Percentiles rank a stretch among this genome's conserved stretches.
Evolutionary conservation across 257 asterid genomes (phyloP).

Genomic region (Dorcoceras hygrometricum): DNA sequence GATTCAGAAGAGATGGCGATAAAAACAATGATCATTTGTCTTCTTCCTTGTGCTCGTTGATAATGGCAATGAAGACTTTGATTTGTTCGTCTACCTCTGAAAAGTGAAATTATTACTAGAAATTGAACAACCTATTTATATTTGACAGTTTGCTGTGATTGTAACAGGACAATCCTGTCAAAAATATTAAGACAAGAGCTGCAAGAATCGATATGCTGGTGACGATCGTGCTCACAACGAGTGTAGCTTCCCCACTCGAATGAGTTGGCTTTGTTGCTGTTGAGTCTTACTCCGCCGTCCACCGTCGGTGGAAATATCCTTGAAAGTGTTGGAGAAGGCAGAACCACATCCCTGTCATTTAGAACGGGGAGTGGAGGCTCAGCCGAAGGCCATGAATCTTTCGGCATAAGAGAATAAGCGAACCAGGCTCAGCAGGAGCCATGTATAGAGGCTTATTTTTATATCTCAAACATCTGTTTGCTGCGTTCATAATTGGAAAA

Average conservation of each 20-base stretch:
- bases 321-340: constrained; percentile 76
- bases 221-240: constrained; percentile 40
- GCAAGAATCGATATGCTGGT: constrained; percentile 44
- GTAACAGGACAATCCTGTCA: background rate
- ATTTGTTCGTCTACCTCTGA: background rate
- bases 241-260: constrained; percentile 42
- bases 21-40: constrained; percentile 21
- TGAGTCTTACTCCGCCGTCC: constrained; percentile 26
- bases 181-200: constrained; percentile 29
- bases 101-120: too few species aligned
- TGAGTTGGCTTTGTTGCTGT: constrained; percentile 36
- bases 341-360: constrained; percentile 40
- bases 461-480: constrained; percentile 66
- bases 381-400: constrained; percentile 56
- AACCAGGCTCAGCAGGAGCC: constrained; percentile 53
- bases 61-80: constrained; percentile 21
- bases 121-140: constrained; percentile 1
- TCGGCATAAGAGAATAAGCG: constrained; percentile 48
- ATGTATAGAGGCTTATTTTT: constrained; percentile 47
- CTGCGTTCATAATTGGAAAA: constrained; percentile 34
- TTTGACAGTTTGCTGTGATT: background rate
- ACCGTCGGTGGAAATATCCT: constrained; percentile 26
- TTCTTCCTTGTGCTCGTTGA: constrained; percentile 22
- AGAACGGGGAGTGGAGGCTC: constrained; percentile 68
- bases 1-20: constrained; percentile 22